Base-by-base conservation (phyloP, 2,329 filamentous ascomycete species). In the Lachnellula arida region DNA sequence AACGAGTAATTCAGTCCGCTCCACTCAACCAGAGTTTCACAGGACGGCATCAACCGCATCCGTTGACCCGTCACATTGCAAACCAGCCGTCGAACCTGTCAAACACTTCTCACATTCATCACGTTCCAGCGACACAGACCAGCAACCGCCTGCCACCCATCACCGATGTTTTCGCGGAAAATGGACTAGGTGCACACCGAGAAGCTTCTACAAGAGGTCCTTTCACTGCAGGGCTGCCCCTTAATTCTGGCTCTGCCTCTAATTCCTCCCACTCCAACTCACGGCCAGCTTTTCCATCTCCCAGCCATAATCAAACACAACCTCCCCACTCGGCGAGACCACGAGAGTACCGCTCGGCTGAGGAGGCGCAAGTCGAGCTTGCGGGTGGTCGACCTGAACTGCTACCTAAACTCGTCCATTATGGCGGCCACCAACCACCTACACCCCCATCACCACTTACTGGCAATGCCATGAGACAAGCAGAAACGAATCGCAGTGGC, bases 21-120 rank as follows among this genome's bases (percentile, higher is more conserved):
- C 94, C 94, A 15, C 81, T 99, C 23, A 87, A 95, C 66, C 93
- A 97, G 70, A 95, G 91, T 39, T 99, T 99, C 70, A 97, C 94
- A 7, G 92, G 93, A 58, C 85, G 94, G 58, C 86, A 95, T 69
- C 85, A 91, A 66, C 82, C 87, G 5, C 86, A 87, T 63, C 88
- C 89, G 0, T 75, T 89, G 56, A 89, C 88, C 46, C 83, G 90
- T 51, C 90, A 94, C 70, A 78, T 91, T 53, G 81, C 84, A 65
- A 92, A 93, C 69, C 89, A 92, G 60, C 87, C 89, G 7, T 91
- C 90, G 9, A 91, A 88, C 60, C 79, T 96, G 51, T 87, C 88
- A 19, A 90, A 86, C 68, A 91, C 87, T 1, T 93, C 89, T 22
- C 91, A 96, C 71, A 94, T 97, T 68, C 91, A 96, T 73, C 91